Percentiles rank a stretch among this genome's conserved stretches.
Evolutionary conservation across 2,329 filamentous ascomycete species (phyloP).

Genomic region (Harringtonia aguacate): DNA sequence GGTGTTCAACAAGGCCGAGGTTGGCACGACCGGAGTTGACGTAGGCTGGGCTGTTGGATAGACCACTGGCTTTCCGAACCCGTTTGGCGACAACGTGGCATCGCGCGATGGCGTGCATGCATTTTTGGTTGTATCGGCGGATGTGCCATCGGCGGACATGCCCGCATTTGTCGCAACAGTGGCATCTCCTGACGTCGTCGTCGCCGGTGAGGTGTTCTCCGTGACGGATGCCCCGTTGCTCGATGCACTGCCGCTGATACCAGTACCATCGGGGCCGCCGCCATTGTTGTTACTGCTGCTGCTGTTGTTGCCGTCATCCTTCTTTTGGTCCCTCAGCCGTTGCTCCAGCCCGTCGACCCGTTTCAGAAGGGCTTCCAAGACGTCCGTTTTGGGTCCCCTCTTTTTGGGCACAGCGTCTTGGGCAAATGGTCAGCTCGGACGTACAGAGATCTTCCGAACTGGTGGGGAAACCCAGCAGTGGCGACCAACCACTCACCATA

Average conservation of each 20-base stretch:
- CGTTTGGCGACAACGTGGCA: background rate
- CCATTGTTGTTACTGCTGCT: conserved; percentile 11
- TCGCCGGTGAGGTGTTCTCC: conserved; percentile 6
- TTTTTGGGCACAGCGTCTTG: conserved; percentile 83
- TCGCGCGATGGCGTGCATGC: background rate
- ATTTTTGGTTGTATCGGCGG: background rate
- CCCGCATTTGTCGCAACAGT: background rate
- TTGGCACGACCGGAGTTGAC: conserved; percentile 34
- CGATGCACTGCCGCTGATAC: conserved; percentile 5
- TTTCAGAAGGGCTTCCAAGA: conserved; percentile 73
- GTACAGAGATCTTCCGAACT: background rate
- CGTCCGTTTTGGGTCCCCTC: conserved; percentile 80
- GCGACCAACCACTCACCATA: conserved; percentile 54
- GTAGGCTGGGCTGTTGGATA: conserved; percentile 18
- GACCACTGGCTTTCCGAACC: background rate
- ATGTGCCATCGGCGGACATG: background rate
- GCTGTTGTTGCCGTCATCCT: conserved; percentile 22
- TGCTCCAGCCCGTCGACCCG: conserved; percentile 78
- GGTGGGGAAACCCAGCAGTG: conserved; percentile 4
- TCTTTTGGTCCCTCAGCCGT: conserved; percentile 57
- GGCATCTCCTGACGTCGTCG: conserved; percentile 9
- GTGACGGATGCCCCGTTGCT: background rate
- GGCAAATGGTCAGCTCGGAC: background rate
- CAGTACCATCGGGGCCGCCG: conserved; percentile 1
- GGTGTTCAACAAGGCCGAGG: conserved; percentile 59